Percentiles rank a stretch among this genome's conserved stretches.
Conservation (phyloP, 148 eudicot species). For the Spergularia marina region DNA sequence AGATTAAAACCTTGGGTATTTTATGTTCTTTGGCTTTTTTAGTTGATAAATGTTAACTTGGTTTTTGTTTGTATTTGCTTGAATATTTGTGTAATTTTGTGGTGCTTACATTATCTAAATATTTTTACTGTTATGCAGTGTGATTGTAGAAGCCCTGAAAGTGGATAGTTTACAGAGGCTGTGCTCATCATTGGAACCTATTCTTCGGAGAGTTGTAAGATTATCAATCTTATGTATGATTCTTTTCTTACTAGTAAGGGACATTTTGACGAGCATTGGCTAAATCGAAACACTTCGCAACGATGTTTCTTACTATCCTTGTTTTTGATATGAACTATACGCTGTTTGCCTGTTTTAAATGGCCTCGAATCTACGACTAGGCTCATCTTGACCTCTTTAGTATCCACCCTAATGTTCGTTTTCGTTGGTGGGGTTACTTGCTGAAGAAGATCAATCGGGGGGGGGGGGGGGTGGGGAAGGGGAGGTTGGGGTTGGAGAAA, state of each 20-base stretch:
- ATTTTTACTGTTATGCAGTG: conserved; percentile 46
- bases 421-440: neutral
- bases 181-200: conserved; percentile 92
- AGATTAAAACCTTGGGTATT: neutral
- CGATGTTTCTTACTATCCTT: too few relatives aligned
- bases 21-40: neutral
- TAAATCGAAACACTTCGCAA: neutral
- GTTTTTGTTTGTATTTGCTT: neutral
- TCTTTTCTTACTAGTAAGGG: conserved; percentile 20
- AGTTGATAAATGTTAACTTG: neutral
- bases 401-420: neutral
- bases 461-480: neutral
- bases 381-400: too few relatives aligned
- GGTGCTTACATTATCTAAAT: neutral
- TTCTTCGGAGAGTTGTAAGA: conserved; percentile 99
- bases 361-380: too few relatives aligned
- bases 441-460: neutral
- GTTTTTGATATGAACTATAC: too few relatives aligned
- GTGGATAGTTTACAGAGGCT: conserved; percentile 95
- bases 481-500: neutral
- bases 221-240: conserved; percentile 33
- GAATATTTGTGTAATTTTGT: neutral
- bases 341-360: too few relatives aligned
- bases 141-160: conserved; percentile 96
- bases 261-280: neutral